A percentile compares a stretch with the other conserved stretches of the same genome.
phyloP scores from a whole-genome alignment of 1,139 yeast genomes.

The Saccharomyces uvarum region DNA sequence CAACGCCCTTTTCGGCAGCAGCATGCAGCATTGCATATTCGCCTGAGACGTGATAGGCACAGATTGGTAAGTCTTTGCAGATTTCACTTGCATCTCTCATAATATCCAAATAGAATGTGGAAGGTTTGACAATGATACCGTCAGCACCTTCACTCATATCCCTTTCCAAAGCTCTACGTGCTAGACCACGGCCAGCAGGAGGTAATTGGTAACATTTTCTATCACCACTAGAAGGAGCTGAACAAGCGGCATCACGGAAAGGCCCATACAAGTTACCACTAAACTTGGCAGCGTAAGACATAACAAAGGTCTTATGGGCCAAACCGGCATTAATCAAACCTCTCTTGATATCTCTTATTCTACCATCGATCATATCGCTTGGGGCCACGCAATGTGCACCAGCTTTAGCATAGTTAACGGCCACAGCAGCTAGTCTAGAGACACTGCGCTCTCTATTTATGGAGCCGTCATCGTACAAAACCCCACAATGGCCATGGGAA shows the following conservation, averaged over 20 bases:
- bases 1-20: slow-evolving; percentile 92
- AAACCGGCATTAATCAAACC: slow-evolving; percentile 78
- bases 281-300: slow-evolving; percentile 94
- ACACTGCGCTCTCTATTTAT: slow-evolving; percentile 71
- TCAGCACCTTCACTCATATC: slow-evolving; percentile 93
- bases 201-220: slow-evolving; percentile 92
- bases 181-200: slow-evolving; percentile 85
- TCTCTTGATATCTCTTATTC: slow-evolving; percentile 77
- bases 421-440: slow-evolving; percentile 83
- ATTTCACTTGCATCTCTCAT: slow-evolving; percentile 80
- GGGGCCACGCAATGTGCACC: slow-evolving; percentile 97
- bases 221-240: slow-evolving; percentile 84
- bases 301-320: slow-evolving; percentile 80
- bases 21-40: slow-evolving; percentile 98
- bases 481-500: slow-evolving; percentile 94
- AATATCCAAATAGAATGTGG: slow-evolving; percentile 87
- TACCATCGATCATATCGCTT: slow-evolving; percentile 95
- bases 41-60: slow-evolving; percentile 95
- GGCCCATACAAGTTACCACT: slow-evolving; percentile 92
- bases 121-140: slow-evolving; percentile 93
- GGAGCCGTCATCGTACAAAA: slow-evolving; percentile 76
- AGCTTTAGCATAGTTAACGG: slow-evolving; percentile 89
- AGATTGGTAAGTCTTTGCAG: slow-evolving; percentile 78
- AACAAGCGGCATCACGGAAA: slow-evolving; percentile 94
- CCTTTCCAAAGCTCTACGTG: slow-evolving; percentile 80